phyloP scores from a whole-genome alignment of 495 filamentous ascomycete species.

The Tetracladium marchalianum region DNA sequence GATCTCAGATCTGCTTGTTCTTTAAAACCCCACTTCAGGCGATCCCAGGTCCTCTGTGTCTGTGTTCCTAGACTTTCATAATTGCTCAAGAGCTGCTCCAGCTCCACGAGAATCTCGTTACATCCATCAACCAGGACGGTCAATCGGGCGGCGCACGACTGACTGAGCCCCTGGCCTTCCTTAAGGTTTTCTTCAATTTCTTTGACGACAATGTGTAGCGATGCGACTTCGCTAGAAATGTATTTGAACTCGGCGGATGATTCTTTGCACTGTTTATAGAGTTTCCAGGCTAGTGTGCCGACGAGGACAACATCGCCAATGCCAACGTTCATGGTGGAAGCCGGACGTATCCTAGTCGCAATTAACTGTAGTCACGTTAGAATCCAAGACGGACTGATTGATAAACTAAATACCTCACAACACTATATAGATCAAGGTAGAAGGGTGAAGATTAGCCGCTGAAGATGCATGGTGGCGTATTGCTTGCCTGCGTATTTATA shows the following conservation, averaged over 20 bases:
- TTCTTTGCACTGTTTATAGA: constrained; percentile 28
- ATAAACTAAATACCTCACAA: too few relatives aligned
- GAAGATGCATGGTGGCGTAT: too few relatives aligned
- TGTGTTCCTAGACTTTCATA: constrained; percentile 4
- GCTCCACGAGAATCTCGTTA: constrained; percentile 14
- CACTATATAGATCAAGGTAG: too few relatives aligned
- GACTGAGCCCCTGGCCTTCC: constrained; percentile 13
- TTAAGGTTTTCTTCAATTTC: constrained; percentile 24
- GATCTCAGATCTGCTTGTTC: constrained; percentile 9
- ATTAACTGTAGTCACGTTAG: too few relatives aligned
- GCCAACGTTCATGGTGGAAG: too few relatives aligned
- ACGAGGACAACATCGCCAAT: neutral
- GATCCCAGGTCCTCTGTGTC: constrained; percentile 2
- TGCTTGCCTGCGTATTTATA: too few relatives aligned
- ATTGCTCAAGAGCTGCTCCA: neutral
- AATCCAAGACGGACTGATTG: too few relatives aligned
- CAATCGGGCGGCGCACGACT: constrained; percentile 16
- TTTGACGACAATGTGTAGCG: constrained; percentile 27
- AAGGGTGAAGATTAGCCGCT: too few relatives aligned
- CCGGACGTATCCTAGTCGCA: too few relatives aligned
- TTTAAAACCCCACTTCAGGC: neutral
- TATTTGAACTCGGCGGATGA: constrained; percentile 24
- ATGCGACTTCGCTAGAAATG: constrained; percentile 26
- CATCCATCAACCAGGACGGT: constrained; percentile 21
- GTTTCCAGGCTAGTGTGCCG: neutral